These are phyloP conservation scores for Aspergillus coremiiformis DNA, from an alignment of 495 filamentous ascomycete species.

Conservation along the genomic window DNA sequence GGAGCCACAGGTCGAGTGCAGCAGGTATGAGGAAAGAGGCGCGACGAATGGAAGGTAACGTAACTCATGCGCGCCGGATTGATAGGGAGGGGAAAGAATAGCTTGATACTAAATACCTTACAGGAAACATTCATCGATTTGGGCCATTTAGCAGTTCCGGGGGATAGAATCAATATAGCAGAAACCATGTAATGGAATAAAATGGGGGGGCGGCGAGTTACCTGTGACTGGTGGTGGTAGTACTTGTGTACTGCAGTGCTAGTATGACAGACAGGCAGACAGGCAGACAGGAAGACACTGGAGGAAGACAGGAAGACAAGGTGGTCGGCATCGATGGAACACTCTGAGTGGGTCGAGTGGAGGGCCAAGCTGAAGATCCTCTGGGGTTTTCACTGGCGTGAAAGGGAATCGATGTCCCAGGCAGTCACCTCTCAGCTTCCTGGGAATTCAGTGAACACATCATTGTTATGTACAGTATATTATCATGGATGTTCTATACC, in stretches of 20 bases:
- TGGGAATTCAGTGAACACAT: background rate
- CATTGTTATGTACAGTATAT: background rate
- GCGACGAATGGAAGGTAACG: constrained; percentile 2
- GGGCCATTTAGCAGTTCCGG: background rate
- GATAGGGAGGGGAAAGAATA: background rate
- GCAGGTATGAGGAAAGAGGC: constrained; percentile 1
- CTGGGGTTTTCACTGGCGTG: constrained; percentile 18
- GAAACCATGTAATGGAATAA: background rate
- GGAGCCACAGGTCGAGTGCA: constrained; percentile 7
- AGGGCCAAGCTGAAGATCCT: constrained; percentile 19
- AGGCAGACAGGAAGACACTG: constrained; percentile 6
- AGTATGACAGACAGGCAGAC: constrained; percentile 15
- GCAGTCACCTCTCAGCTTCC: constrained; percentile 5
- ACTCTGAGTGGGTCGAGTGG: constrained; percentile 16
- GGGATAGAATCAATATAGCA: background rate
- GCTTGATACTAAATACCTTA: background rate
- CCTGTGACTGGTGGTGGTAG: background rate
- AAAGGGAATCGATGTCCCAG: constrained; percentile 5
- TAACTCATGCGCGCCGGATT: constrained; percentile 9
- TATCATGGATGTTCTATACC: too few relatives aligned
- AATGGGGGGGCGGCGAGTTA: background rate
- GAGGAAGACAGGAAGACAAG: constrained; percentile 5
- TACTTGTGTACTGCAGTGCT: constrained; percentile 1
- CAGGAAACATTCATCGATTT: background rate
- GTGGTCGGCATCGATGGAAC: constrained; percentile 16